Evolutionary conservation across 208 protist genomes (phyloP).

Genomic region (Crithidia mellificae): DNA sequence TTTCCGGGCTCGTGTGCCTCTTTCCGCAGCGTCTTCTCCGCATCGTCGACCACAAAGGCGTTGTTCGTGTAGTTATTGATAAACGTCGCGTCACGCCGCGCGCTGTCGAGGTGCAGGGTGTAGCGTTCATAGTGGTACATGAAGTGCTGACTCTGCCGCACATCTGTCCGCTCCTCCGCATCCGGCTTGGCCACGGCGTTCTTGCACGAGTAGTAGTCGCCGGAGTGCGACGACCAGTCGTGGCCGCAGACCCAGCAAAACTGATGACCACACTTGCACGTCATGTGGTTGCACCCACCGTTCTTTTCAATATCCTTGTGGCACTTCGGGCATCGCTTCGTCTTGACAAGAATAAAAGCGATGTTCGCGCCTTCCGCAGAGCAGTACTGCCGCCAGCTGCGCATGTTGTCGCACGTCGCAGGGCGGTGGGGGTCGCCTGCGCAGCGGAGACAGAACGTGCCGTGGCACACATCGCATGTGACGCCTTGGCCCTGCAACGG

Average conservation of each 20-base stretch:
- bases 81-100: constrained; percentile 12
- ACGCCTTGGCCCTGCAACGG: constrained; percentile 39
- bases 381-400: constrained; percentile 52
- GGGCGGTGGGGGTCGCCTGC: constrained; percentile 40
- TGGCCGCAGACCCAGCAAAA: constrained; percentile 89
- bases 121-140: constrained; percentile 32
- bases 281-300: constrained; percentile 93
- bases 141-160: constrained; percentile 7
- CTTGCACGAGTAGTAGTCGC: constrained; percentile 34
- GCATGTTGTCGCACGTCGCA: constrained; percentile 52
- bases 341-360: constrained; percentile 58
- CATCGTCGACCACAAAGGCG: not conserved
- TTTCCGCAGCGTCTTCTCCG: not conserved
- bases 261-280: constrained; percentile 74
- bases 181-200: constrained; percentile 1
- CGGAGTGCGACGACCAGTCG: constrained; percentile 58
- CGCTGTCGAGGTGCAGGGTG: constrained; percentile 30
- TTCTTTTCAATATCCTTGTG: constrained; percentile 87
- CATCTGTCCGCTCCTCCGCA: not conserved
- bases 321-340: constrained; percentile 82
- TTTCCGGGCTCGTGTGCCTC: not conserved
- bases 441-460: constrained; percentile 64
- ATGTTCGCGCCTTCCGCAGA: constrained; percentile 51
- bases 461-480: constrained; percentile 53
- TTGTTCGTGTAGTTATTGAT: constrained; percentile 2